Conservation (phyloP, 345 rosid species). For the Acer saccharum region DNA sequence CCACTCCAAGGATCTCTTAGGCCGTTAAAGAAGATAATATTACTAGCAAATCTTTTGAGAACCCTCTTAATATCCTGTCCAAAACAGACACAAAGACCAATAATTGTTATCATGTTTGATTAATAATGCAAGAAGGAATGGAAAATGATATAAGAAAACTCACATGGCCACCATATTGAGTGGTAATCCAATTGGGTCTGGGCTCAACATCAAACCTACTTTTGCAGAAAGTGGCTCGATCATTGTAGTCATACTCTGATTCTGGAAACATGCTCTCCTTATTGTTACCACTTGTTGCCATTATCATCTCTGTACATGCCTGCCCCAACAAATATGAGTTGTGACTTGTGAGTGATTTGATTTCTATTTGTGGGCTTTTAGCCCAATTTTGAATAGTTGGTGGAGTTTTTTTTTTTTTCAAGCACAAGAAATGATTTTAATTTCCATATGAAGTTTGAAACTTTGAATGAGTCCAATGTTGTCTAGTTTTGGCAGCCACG, state of each 20-base stretch:
- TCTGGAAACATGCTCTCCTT: constrained; percentile 53
- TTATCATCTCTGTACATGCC: constrained; percentile 76
- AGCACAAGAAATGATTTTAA: no score
- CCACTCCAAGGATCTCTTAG: constrained; percentile 79
- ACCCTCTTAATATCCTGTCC: constrained; percentile 45
- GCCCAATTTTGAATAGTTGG: no score
- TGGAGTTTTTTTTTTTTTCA: no score
- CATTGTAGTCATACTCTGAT: constrained; percentile 28
- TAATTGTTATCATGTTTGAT: no score
- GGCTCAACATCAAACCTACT: constrained; percentile 27
- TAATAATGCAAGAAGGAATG: no score
- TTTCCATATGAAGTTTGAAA: no score
- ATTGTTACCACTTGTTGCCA: constrained; percentile 39
- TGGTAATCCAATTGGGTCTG: constrained; percentile 50
- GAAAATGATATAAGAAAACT: constrained; percentile 1
- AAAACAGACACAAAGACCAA: neutral
- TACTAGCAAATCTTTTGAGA: constrained; percentile 58
- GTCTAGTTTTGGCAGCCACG: neutral
- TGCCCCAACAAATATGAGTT: neutral
- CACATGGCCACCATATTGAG: constrained; percentile 61
- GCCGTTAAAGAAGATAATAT: constrained; percentile 72
- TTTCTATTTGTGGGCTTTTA: no score
- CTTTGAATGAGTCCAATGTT: no score
- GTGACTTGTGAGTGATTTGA: no score
- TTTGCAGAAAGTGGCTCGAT: constrained; percentile 21